These are phyloP conservation scores for Biscogniauxia marginata DNA, from an alignment of 2,329 filamentous ascomycete genomes.

Conservation along the genomic window DNA sequence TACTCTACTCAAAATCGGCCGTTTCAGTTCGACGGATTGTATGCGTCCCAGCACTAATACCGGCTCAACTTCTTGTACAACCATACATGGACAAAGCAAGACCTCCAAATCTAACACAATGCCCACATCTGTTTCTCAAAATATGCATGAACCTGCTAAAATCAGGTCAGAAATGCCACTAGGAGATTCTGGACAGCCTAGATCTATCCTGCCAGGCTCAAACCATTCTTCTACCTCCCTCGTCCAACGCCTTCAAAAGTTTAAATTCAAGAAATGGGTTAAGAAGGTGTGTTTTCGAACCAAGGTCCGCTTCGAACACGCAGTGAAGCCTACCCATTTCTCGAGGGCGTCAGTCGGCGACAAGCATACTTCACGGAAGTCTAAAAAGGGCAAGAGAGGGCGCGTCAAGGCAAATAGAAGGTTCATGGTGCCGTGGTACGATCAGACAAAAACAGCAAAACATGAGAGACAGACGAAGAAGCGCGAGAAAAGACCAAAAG, in stretches of 20 bases:
- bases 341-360: background rate
- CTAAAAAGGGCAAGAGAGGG: conserved; percentile 7
- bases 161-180: conserved; percentile 1
- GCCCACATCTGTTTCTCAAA: conserved; percentile 11
- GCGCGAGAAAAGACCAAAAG: background rate
- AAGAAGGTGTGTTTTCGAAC: conserved; percentile 22
- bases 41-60: conserved; percentile 16
- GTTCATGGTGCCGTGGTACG: background rate
- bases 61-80: conserved; percentile 1
- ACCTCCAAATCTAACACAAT: conserved; percentile 5
- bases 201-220: background rate
- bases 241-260: conserved; percentile 18
- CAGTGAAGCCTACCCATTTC: conserved; percentile 7
- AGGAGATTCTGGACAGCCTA: conserved; percentile 1
- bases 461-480: background rate
- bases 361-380: conserved; percentile 7
- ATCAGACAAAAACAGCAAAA: background rate
- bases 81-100: conserved; percentile 4
- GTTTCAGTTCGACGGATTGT: conserved; percentile 11
- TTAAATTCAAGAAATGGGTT: conserved; percentile 23
- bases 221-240: conserved; percentile 14
- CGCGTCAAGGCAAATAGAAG: background rate
- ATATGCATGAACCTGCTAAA: conserved; percentile 2
- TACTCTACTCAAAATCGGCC: conserved; percentile 6
- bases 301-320: conserved; percentile 20